Evolutionary conservation across 1,284 basidiomycete genomes (phyloP).

Genomic region (Cryptococcus deneoformans): DNA sequence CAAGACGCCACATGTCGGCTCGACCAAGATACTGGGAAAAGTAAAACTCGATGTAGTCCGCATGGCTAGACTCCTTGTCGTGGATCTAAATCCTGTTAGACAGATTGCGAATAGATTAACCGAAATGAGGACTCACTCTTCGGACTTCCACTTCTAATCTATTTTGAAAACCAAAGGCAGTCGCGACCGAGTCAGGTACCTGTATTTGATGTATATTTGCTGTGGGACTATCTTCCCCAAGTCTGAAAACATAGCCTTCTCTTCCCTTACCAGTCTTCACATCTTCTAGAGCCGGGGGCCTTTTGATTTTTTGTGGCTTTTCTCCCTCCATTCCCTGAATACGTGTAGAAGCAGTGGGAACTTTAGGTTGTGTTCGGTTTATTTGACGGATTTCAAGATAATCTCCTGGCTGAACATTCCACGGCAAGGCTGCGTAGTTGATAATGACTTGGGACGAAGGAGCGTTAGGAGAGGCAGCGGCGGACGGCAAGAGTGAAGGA

Average conservation of each 20-base stretch:
- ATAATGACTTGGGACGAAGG: conserved; percentile 23
- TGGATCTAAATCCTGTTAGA: conserved; percentile 57
- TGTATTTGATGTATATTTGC: conserved; percentile 41
- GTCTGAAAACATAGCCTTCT: conserved; percentile 42
- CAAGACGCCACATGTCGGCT: conserved; percentile 88
- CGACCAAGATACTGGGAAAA: conserved; percentile 92
- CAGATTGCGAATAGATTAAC: conserved; percentile 39
- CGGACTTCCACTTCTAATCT: conserved; percentile 45
- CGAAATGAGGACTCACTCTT: conserved; percentile 27
- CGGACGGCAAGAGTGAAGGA: conserved; percentile 28
- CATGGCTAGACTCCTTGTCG: conserved; percentile 55
- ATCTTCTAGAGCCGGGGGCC: conserved; percentile 28
- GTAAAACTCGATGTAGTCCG: conserved; percentile 80
- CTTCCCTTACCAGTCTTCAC: conserved; percentile 30
- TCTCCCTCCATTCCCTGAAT: conserved; percentile 4
- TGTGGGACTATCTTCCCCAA: conserved; percentile 34
- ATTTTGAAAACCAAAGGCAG: conserved; percentile 47
- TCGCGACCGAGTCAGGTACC: conserved; percentile 39
- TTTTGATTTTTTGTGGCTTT: conserved; percentile 6
- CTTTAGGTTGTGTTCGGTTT: not conserved
- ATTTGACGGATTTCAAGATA: conserved; percentile 42
- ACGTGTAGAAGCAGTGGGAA: not conserved
- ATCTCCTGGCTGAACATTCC: conserved; percentile 34
- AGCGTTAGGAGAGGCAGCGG: conserved; percentile 6
- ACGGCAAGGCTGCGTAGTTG: conserved; percentile 35